A percentile compares a stretch with the other conserved stretches of the same genome.
phyloP scores from a whole-genome alignment of 2,329 filamentous ascomycete genomes.

The Fragosphaeria purpurea region DNA sequence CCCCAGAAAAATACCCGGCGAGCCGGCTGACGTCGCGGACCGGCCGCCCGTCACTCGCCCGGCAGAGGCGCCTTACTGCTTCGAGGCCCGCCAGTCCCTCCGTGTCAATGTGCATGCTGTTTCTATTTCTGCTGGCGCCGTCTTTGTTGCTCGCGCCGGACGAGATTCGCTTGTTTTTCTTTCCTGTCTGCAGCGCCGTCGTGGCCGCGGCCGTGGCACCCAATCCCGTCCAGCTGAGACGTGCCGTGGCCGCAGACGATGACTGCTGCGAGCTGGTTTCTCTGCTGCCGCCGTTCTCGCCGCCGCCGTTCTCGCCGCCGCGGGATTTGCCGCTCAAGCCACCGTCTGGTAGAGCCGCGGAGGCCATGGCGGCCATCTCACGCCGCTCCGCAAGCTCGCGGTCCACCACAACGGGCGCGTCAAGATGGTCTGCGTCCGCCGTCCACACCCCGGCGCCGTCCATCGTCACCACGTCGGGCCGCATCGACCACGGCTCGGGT shows the following conservation, averaged over 20 bases:
- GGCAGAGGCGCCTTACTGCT: slow-evolving; percentile 23
- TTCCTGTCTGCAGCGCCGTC: slow-evolving; percentile 4
- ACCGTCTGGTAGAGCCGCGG: slow-evolving; percentile 13
- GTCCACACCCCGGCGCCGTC: neutral
- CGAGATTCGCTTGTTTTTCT: slow-evolving; percentile 12
- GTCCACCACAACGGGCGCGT: slow-evolving; percentile 26
- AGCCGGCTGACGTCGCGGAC: slow-evolving; percentile 25
- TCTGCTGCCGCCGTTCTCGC: slow-evolving; percentile 7
- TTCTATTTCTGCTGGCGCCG: too few relatives aligned
- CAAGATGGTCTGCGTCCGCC: slow-evolving; percentile 19
- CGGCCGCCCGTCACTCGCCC: slow-evolving; percentile 22
- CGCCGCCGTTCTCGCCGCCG: slow-evolving; percentile 13
- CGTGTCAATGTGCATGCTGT: slow-evolving; percentile 12
- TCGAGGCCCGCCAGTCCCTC: slow-evolving; percentile 25
- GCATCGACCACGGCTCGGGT: slow-evolving; percentile 16
- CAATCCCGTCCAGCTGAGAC: slow-evolving; percentile 31
- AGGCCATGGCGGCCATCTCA: slow-evolving; percentile 28
- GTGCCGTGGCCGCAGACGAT: neutral
- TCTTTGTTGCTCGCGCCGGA: too few relatives aligned
- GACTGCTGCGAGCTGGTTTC: neutral
- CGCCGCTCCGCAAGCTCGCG: slow-evolving; percentile 31
- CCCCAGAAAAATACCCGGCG: slow-evolving; percentile 16
- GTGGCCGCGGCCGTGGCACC: slow-evolving; percentile 19
- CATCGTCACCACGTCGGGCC: slow-evolving; percentile 5
- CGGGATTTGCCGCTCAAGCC: slow-evolving; percentile 27